Evolutionary conservation across 352 stramenopile species (phyloP).

Genomic region (Globisporangium cystogenes): DNA sequence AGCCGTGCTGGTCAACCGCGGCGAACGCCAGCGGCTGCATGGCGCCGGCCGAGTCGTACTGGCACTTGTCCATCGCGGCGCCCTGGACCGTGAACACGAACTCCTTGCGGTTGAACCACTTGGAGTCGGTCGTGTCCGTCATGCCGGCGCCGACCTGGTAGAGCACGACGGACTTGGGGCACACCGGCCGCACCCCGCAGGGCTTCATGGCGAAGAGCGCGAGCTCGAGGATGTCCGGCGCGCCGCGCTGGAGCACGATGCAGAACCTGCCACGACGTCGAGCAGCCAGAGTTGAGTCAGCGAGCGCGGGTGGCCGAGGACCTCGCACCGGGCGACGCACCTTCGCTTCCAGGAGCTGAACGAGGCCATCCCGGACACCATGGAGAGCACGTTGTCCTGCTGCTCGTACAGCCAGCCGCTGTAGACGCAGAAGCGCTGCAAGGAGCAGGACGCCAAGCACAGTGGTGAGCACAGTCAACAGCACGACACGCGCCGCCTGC

Average conservation of each 20-base stretch:
- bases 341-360: conserved; percentile 49
- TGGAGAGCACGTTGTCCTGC: conserved; percentile 55
- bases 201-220: conserved; percentile 59
- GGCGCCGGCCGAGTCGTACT: conserved; percentile 25
- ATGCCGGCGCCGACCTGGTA: conserved; percentile 52
- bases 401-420: conserved; percentile 63
- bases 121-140: conserved; percentile 31
- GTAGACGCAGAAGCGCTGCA: conserved; percentile 48
- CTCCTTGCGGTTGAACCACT: conserved; percentile 73
- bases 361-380: conserved; percentile 49
- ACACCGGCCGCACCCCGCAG: conserved; percentile 34
- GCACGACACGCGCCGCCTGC: not conserved
- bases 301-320: too few species aligned
- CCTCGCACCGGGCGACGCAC: conserved; percentile 15
- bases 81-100: conserved; percentile 49
- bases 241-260: conserved; percentile 61
- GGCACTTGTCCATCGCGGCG: conserved; percentile 23
- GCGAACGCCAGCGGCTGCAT: conserved; percentile 53
- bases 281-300: not conserved
- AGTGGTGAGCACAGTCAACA: conserved; percentile 4
- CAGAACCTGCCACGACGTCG: conserved; percentile 27
- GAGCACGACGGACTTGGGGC: conserved; percentile 51
- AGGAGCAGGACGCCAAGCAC: not conserved
- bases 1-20: conserved; percentile 32
- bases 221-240: conserved; percentile 58